Evolutionary conservation across 495 filamentous ascomycete species (phyloP).

Genomic region (Alectoria sarmentosa): DNA sequence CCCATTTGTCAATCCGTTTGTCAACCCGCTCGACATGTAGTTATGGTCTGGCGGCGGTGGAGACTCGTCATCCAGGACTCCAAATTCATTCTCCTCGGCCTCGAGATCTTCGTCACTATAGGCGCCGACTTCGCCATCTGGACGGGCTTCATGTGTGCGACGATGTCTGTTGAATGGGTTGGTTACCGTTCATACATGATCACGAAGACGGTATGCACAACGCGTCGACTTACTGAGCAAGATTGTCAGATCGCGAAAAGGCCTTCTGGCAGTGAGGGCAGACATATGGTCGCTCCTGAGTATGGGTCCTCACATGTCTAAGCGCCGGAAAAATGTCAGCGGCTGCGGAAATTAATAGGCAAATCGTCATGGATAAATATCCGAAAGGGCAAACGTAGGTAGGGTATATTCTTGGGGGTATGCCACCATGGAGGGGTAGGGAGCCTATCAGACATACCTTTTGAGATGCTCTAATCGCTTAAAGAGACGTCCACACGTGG

Average conservation of each 20-base stretch:
- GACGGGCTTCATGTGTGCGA: conserved; percentile 81
- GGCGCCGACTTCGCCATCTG: conserved; percentile 54
- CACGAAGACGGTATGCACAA: conserved; percentile 23
- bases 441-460: conserved; percentile 57
- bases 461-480: conserved; percentile 99
- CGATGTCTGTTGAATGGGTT: conserved; percentile 62
- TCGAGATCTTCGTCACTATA: conserved; percentile 75
- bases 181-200: conserved; percentile 25
- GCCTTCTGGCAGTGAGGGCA: conserved; percentile 98
- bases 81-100: conserved; percentile 63
- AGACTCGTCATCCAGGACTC: conserved; percentile 67
- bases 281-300: conserved; percentile 95
- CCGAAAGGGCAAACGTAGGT: conserved; percentile 23
- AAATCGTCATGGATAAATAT: conserved; percentile 24
- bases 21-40: conserved; percentile 20
- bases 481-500: conserved; percentile 92
- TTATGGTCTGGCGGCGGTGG: conserved; percentile 39
- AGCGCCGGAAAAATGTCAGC: conserved; percentile 49
- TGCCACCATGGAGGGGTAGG: conserved; percentile 3
- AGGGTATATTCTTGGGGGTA: conserved; percentile 2
- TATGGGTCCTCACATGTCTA: conserved; percentile 98
- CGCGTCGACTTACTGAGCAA: conserved; percentile 80
- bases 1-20: conserved; percentile 23
- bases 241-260: conserved; percentile 95
- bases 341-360: conserved; percentile 45